phyloP scores from a whole-genome alignment of 345 rosid genomes.

The Carallia brachiata region DNA sequence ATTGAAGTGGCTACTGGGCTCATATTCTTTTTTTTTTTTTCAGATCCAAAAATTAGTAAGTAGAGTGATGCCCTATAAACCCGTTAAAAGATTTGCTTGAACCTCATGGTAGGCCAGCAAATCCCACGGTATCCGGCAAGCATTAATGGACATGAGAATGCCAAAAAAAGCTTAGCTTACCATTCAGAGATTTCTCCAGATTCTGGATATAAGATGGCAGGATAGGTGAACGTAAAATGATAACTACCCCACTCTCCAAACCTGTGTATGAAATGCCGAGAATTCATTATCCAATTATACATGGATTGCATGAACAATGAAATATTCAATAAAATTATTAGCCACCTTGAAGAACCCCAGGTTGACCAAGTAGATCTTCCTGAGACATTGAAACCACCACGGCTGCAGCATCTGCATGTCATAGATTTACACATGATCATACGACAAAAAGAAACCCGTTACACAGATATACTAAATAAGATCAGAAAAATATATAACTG shows the following conservation, averaged over 20 bases:
- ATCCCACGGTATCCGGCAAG: too few relatives aligned
- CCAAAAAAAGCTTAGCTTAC: not conserved
- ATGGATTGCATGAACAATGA: too few relatives aligned
- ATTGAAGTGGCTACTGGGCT: too few relatives aligned
- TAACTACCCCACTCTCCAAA: constrained; percentile 46
- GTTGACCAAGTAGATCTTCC: constrained; percentile 39
- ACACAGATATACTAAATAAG: too few relatives aligned
- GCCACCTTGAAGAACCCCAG: constrained; percentile 60
- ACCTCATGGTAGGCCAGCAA: too few relatives aligned
- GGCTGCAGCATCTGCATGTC: constrained; percentile 59
- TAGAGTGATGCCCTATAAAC: too few relatives aligned
- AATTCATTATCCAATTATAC: not conserved
- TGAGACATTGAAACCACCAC: constrained; percentile 63
- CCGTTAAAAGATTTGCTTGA: too few relatives aligned
- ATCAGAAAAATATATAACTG: too few relatives aligned
- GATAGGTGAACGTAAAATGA: constrained; percentile 55
- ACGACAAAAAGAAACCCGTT: too few relatives aligned
- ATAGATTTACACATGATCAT: too few relatives aligned
- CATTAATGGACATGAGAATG: not conserved
- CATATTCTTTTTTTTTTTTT: not conserved
- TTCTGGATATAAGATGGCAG: constrained; percentile 46
- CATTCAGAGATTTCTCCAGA: constrained; percentile 51
- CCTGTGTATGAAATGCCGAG: constrained; percentile 34
- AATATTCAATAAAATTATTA: not conserved
- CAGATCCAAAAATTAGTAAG: too few relatives aligned